Conservation (phyloP, 148 eudicot genomes). For the Rhododendron griersonianum region DNA sequence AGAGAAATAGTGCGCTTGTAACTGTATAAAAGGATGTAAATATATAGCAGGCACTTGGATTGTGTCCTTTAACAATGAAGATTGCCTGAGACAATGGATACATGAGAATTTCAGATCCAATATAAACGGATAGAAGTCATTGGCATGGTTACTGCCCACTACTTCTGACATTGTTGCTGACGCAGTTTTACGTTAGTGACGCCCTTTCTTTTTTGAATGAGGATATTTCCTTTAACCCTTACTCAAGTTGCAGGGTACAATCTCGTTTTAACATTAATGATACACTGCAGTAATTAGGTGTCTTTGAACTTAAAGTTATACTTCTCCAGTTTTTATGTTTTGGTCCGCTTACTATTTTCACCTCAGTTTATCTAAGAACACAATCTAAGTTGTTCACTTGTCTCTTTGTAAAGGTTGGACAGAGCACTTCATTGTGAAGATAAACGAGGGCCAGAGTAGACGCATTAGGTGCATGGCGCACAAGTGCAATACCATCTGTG, state of each 20-base stretch:
- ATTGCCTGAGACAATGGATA: neutral
- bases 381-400: neutral
- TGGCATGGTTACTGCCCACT: neutral
- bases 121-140: neutral
- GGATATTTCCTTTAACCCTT: neutral
- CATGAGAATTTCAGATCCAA: neutral
- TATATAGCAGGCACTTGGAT: neutral
- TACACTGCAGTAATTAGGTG: neutral
- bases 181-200: neutral
- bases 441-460: conserved; percentile 70
- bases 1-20: neutral
- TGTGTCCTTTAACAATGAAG: neutral
- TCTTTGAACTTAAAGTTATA: neutral
- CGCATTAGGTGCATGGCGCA: conserved; percentile 72
- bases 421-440: conserved; percentile 63
- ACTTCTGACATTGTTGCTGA: neutral
- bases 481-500: conserved; percentile 65
- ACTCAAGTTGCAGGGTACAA: neutral
- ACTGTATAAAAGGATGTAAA: neutral
- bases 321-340: neutral
- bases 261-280: neutral
- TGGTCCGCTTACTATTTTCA: neutral
- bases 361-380: neutral
- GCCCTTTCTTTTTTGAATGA: neutral
- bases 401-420: conserved; percentile 57